Evolutionary conservation across 2,329 filamentous ascomycete genomes (phyloP), one percentile per base, ranked within the genome.

Genomic region (Colletotrichum echinochloae): DNA sequence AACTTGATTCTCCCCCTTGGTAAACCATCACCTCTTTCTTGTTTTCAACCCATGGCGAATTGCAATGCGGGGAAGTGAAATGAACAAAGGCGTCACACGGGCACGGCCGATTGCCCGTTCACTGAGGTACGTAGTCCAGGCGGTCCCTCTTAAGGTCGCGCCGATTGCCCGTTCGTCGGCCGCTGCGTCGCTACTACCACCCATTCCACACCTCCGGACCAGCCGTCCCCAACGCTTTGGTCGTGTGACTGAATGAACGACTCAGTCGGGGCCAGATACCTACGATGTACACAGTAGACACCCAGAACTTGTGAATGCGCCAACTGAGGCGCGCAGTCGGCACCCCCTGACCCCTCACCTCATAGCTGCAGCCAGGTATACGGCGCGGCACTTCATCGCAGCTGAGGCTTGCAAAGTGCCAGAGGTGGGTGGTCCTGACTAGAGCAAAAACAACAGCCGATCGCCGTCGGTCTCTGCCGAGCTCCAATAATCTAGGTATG

Each of bases 171-270:
- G 35, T 57, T 35, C 51, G 51, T 18, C 30, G 51, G 35, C 20
- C 28, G 8, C n/a, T n/a, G 49, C 20, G 52, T 37, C 52, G 30
- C 52, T 55, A 30, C 23, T 18, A 26, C 37, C 55, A 57, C 37
- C 23, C 11, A n/a, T 44, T 57, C 37, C 55, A 57, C 23, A n/a
- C 39, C 56, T 49, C 41, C 51, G 35, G 49, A 9, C 23, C 51
- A 39, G 60, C 41, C 51, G 41, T 61, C 48, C 62, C 62, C 39
- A 64, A 57, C 51, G 16, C 62, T 28, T 33, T 54, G 51, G 55
- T 61, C 63, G 49, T 61, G 56, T 70, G 66, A 66, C 49, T 33
- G 28, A 52, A n/a, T 23, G 52, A 23, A 20, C n/a, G 30, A 55
- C 33, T 37, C 52, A 33, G 33, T 33, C n/a, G 30, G 11, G 51